Evolutionary conservation across 202 grass and related monocot genomes (phyloP), one percentile per base, ranked within the genome.

Genomic region (Bolboschoenoplectus hybrid): DNA sequence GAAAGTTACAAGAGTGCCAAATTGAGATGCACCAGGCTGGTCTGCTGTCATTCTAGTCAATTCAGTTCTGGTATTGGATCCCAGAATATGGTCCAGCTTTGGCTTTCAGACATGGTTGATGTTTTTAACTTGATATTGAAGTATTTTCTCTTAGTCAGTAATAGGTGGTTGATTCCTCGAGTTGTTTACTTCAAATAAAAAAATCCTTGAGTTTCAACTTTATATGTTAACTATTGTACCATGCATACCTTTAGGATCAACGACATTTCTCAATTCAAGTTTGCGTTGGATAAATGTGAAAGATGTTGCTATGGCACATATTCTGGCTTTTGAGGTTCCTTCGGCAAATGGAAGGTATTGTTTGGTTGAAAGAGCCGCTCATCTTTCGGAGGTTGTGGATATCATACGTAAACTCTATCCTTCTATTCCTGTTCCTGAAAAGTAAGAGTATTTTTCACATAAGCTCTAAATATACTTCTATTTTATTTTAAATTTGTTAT

Each of bases 251-350:
- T 50, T 68, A 89, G 87, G 87, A 85, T 80, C 87, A 65, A 64
- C 50, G 1, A 86, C 78, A 67, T 83, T 58, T 89, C 79, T 56
- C 45, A 78, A 86, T 83, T 1, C 19, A 67, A 14, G 0, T 62
- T 5, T 61, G 2, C 35, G 88, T 7, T 74, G 65, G n/a, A 49
- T 89, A 58, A 44, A 83, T 77, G 84, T 89, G 26, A 55, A 83
- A 86, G 88, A 89, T 61, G 84, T 89, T 52, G 79, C 79, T 17
- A 86, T 77, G 56, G 88, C 84, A n/a, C 88, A 89, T 76, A 83
- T 89, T 68, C 35, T 86, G 44, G 88, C 84, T 36, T 86, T 82
- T 67, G 84, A 89, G 16, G 50, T 86, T n/a, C 88, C 84, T 62
- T 89, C 58, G 0, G 88, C 88, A 86, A 83, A 14, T 32, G 88